A percentile compares a stretch with the other conserved stretches of the same genome.
Evolutionary conservation across 2,329 filamentous ascomycete species (phyloP).

Genomic region (Sclerotinia glacialis): DNA sequence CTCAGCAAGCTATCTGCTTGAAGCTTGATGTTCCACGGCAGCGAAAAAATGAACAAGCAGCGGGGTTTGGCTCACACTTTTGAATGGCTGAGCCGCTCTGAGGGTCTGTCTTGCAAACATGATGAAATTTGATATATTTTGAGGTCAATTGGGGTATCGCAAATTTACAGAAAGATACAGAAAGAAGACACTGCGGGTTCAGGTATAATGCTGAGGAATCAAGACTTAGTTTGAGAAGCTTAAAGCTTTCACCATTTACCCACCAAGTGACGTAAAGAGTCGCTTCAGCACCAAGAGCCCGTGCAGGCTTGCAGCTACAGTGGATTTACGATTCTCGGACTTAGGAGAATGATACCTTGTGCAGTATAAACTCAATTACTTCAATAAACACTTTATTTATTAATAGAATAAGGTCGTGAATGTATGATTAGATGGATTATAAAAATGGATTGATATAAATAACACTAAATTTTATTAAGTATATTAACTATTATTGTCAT

Average conservation of each 20-base stretch:
- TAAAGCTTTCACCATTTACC: slow-evolving; percentile 12
- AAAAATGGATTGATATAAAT: no score
- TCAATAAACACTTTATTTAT: no score
- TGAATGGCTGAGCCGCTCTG: slow-evolving; percentile 62
- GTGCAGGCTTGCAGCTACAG: not conserved
- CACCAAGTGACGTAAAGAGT: slow-evolving; percentile 12
- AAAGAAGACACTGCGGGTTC: not conserved
- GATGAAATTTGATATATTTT: slow-evolving; percentile 26
- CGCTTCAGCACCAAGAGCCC: not conserved
- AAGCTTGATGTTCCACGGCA: not conserved
- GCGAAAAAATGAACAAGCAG: not conserved
- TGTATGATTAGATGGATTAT: not conserved
- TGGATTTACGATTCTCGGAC: not conserved
- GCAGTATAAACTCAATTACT: no score
- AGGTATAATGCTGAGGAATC: slow-evolving; percentile 4
- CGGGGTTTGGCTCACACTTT: slow-evolving; percentile 52
- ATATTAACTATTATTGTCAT: no score
- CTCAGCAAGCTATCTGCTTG: not conserved
- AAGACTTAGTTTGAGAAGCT: not conserved
- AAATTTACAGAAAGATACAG: not conserved
- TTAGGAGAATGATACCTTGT: not conserved
- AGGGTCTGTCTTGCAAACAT: slow-evolving; percentile 69
- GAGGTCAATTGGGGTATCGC: slow-evolving; percentile 2
- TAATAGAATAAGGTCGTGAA: no score
- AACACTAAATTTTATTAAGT: no score